Percentiles rank a stretch among this genome's conserved stretches.
phyloP scores from a whole-genome alignment of 2,329 filamentous ascomycete genomes.

The Exophiala oligosperma region DNA sequence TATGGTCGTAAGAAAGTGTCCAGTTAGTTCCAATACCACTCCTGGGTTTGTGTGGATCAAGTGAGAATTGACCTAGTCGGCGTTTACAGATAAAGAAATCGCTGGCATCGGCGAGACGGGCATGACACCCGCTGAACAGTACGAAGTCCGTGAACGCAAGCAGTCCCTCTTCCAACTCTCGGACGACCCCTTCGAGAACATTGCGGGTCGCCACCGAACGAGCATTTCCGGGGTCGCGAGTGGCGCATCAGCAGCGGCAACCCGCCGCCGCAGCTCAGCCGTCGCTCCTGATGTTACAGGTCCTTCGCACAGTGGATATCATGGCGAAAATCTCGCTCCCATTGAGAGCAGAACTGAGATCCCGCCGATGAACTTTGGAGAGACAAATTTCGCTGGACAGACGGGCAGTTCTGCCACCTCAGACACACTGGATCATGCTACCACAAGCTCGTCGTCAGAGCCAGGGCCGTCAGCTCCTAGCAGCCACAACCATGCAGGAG shows the following conservation, averaged over 20 bases:
- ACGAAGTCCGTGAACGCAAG: conserved; percentile 28
- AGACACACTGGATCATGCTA: background rate
- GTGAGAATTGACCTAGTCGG: background rate
- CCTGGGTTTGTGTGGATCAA: background rate
- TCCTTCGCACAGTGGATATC: conserved; percentile 21
- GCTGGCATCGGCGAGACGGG: conserved; percentile 20
- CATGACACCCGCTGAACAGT: conserved; percentile 26
- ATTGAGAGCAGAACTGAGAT: conserved; percentile 22
- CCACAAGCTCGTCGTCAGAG: background rate
- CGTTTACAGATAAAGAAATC: conserved; percentile 8
- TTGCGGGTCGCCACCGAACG: conserved; percentile 24
- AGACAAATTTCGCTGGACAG: background rate
- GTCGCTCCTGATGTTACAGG: conserved; percentile 23
- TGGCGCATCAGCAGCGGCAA: conserved; percentile 23
- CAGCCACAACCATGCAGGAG: background rate
- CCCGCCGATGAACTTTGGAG: conserved; percentile 2
- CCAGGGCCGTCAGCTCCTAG: background rate
- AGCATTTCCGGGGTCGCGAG: conserved; percentile 24
- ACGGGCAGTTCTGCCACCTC: conserved; percentile 8
- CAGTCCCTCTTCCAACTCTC: conserved; percentile 26
- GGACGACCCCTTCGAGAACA: conserved; percentile 25
- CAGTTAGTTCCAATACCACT: conserved; percentile 11
- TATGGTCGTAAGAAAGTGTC: conserved; percentile 25
- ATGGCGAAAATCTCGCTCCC: conserved; percentile 21
- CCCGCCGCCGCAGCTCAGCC: conserved; percentile 28